Conservation (phyloP, 2,329 filamentous ascomycete species). For the Phoma sp. region DNA sequence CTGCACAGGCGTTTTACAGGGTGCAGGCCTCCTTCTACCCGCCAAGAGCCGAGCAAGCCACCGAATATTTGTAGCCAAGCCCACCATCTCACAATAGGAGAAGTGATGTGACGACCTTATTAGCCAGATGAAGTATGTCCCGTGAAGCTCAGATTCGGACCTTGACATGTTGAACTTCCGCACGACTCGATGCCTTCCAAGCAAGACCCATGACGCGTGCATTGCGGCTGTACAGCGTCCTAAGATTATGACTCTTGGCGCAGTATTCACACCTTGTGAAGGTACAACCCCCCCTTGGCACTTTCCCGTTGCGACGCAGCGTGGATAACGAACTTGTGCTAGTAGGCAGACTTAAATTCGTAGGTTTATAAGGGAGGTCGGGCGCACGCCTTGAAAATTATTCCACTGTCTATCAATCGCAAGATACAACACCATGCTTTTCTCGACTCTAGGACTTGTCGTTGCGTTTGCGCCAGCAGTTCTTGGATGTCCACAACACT, state of each 20-base stretch:
- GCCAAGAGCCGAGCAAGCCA: conserved; percentile 8
- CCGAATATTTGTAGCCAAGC: conserved; percentile 2
- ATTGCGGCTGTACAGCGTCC: background rate
- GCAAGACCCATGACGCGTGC: background rate
- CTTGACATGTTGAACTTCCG: background rate
- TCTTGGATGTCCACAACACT: conserved; percentile 26
- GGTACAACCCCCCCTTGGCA: background rate
- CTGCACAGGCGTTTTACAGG: background rate
- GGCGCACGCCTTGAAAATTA: background rate
- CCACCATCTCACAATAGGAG: background rate
- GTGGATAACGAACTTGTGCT: background rate
- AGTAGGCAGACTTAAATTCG: background rate
- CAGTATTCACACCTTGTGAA: background rate
- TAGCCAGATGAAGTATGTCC: background rate
- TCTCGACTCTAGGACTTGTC: conserved; percentile 14
- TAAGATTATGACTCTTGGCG: background rate
- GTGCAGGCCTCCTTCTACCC: background rate
- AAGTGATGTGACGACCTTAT: background rate
- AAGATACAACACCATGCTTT: conserved; percentile 15
- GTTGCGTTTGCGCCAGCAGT: conserved; percentile 12
- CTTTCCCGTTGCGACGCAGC: background rate
- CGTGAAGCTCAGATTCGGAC: background rate
- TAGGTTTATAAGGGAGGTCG: background rate
- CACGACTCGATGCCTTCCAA: background rate
- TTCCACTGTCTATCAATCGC: background rate